phyloP scores from a whole-genome alignment of 352 stramenopile genomes.

The Phytophthora megakarya region DNA sequence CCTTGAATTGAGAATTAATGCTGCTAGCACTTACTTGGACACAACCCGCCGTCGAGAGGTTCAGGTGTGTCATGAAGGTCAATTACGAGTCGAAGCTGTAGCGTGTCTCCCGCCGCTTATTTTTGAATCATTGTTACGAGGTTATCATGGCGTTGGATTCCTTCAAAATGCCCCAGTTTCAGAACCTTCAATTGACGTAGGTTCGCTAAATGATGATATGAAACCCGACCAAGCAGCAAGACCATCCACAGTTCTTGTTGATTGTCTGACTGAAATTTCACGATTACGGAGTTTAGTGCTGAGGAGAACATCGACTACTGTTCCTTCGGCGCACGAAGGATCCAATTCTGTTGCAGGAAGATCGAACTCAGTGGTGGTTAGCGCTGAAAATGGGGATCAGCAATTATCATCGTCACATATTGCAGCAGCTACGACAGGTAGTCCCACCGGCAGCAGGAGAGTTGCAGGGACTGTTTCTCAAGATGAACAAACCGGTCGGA shows the following conservation, averaged over 20 bases:
- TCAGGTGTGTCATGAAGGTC: constrained; percentile 63
- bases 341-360: constrained; percentile 28
- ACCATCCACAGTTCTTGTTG: constrained; percentile 23
- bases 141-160: constrained; percentile 67
- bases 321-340: neutral
- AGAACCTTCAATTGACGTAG: neutral
- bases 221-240: neutral
- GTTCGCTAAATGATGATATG: neutral
- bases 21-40: constrained; percentile 58
- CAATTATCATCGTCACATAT: constrained; percentile 5
- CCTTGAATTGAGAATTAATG: constrained; percentile 62
- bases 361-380: constrained; percentile 25
- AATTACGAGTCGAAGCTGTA: constrained; percentile 66
- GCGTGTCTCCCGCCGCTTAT: constrained; percentile 66
- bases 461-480: constrained; percentile 20
- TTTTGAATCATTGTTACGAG: constrained; percentile 68
- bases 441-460: neutral
- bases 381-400: constrained; percentile 10
- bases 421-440: neutral
- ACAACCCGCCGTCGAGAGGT: constrained; percentile 51
- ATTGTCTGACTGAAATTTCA: constrained; percentile 38
- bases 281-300: constrained; percentile 5
- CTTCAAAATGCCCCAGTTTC: constrained; percentile 43
- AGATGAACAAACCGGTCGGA: constrained; percentile 36
- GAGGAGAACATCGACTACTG: constrained; percentile 4